Evolutionary conservation across 768 basidiomycete species (phyloP), one percentile per base, ranked within the genome.

Genomic region (Butyriboletus loyo): DNA sequence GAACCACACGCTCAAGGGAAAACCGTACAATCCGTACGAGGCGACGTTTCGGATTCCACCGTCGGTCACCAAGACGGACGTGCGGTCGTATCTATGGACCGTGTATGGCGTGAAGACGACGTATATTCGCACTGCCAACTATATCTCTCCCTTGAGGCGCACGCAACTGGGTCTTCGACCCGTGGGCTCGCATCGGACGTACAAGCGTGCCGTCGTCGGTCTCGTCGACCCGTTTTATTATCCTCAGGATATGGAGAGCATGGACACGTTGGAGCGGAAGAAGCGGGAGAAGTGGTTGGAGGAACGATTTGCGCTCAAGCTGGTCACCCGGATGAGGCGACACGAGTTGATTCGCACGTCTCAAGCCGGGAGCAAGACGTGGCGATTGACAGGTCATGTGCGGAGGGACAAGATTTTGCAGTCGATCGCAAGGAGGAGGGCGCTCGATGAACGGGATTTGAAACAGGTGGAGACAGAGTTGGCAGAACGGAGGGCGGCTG

Each of bases 71-170:
- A 98, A 98, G 73, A 90, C 87, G 51, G 94, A 98, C 72, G 74
- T 98, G 34, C 86, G 92, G 36, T 87, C 88, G 0, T 93, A 96
- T 66, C 81, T 98, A 42, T 72, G 73, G 46, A 80, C 92, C 31
- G 81, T 87, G n/a, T 98, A 98, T 61, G 89, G 90, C 55, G 84
- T 98, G 41, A 75, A 85, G 63, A 87, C 89, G 53, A 96, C 93
- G 7, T 97, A 95, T 69, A 92, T 98, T 56, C 91, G 94, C 46
- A 98, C 94, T n/a, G 89, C 91, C 76, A 91, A 89, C 74, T 92
- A 92, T 62, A 73, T 86, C 53, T 80, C 86, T 1, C 82, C 85
- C 39, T 62, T 80, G 19, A 64, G 65, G 10, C 71, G 77, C 36
- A 57, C 54, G 0, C 56, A 46, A 27, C 24, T 58, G 27, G 59